Percentiles rank a stretch among this genome's conserved stretches.
These are phyloP conservation scores for Licmophora abbreviata DNA, from an alignment of 108 stramenopile genomes.

Conservation along the genomic window DNA sequence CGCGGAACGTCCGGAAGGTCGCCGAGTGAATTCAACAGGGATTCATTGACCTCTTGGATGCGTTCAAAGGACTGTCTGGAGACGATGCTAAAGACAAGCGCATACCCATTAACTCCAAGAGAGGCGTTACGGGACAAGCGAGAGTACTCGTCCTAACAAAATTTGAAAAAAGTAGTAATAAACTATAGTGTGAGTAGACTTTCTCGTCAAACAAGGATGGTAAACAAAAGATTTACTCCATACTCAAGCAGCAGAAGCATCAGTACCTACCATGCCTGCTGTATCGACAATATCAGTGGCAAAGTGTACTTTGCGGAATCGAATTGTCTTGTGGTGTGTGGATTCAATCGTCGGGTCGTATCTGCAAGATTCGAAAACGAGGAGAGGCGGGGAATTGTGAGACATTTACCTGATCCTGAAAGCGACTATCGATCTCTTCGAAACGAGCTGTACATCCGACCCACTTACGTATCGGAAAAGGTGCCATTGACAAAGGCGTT, in stretches of 20 bases:
- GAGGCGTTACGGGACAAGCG: slow-evolving; percentile 79
- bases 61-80: slow-evolving; percentile 72
- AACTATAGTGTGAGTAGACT: background rate
- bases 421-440: background rate
- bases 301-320: slow-evolving; percentile 85
- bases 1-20: slow-evolving; percentile 81
- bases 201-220: background rate
- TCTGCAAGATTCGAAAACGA: slow-evolving; percentile 1
- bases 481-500: slow-evolving; percentile 76
- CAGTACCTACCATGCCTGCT: slow-evolving; percentile 71
- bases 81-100: slow-evolving; percentile 65
- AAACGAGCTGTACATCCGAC: background rate
- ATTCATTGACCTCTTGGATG: slow-evolving; percentile 72
- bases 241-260: background rate
- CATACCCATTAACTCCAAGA: slow-evolving; percentile 83
- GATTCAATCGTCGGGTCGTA: slow-evolving; percentile 89
- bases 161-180: background rate
- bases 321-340: slow-evolving; percentile 75
- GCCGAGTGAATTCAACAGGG: slow-evolving; percentile 68
- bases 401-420: background rate
- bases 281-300: slow-evolving; percentile 90
- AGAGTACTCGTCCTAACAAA: slow-evolving; percentile 74
- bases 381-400: background rate
- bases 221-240: background rate
- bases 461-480: slow-evolving; percentile 54